phyloP scores from a whole-genome alignment of 352 stramenopile species.

The Globisporangium parvum region DNA sequence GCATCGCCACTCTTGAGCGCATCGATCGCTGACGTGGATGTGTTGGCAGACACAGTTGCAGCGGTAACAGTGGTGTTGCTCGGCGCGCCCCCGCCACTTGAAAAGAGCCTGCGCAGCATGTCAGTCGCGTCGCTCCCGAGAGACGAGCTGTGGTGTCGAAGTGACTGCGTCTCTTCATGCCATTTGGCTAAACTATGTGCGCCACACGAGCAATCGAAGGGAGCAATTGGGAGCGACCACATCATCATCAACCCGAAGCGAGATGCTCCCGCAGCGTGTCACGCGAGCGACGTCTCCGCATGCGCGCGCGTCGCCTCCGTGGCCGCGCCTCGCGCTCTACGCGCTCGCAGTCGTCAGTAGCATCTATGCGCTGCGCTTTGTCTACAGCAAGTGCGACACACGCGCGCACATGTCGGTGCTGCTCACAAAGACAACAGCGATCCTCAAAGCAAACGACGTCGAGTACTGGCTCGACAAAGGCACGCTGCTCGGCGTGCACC shows the following conservation, averaged over 20 bases:
- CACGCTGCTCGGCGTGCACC: conserved; percentile 62
- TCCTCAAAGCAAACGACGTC: conserved; percentile 57
- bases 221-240: neutral
- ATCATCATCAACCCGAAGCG: neutral
- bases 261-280: conserved; percentile 16
- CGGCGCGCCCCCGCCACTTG: conserved; percentile 6
- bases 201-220: too few relatives aligned
- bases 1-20: neutral
- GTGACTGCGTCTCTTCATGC: too few relatives aligned
- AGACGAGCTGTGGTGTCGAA: too few relatives aligned
- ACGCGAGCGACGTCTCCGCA: conserved; percentile 12
- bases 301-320: conserved; percentile 8
- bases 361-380: conserved; percentile 44
- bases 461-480: conserved; percentile 85
- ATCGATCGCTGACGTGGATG: neutral
- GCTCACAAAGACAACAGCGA: conserved; percentile 56
- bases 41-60: neutral
- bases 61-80: neutral
- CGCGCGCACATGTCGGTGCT: conserved; percentile 58
- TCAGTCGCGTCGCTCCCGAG: neutral
- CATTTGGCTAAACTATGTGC: neutral
- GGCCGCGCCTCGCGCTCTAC: conserved; percentile 19
- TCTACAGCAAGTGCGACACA: conserved; percentile 76
- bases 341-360: conserved; percentile 16
- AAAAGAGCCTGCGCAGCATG: conserved; percentile 62